Evolutionary conservation across 352 stramenopile genomes (phyloP).

Genomic region (Phytopythium mirpurense): DNA sequence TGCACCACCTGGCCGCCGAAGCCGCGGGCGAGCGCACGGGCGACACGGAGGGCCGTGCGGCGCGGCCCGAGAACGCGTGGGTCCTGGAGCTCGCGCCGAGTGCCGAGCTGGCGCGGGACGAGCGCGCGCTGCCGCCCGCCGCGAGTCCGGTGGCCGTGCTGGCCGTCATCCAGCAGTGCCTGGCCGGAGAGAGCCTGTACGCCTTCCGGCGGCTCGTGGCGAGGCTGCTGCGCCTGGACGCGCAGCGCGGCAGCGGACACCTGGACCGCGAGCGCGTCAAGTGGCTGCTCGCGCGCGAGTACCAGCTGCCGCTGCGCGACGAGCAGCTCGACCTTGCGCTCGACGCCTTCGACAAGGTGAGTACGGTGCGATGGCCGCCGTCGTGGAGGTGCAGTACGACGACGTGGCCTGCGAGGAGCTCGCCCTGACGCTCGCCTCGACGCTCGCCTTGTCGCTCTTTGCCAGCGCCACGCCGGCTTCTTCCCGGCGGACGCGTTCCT

Average conservation of each 20-base stretch:
- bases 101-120: conserved; percentile 33
- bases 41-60: conserved; percentile 55
- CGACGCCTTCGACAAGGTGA: conserved; percentile 60
- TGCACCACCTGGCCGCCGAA: conserved; percentile 66
- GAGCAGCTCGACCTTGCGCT: conserved; percentile 76
- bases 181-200: conserved; percentile 55
- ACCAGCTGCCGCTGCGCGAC: conserved; percentile 51
- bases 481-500: conserved; percentile 47
- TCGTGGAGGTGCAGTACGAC: no score
- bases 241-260: conserved; percentile 35
- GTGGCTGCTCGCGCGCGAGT: conserved; percentile 46
- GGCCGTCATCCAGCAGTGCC: conserved; percentile 45
- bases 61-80: conserved; percentile 57
- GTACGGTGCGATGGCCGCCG: no score
- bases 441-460: background rate
- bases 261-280: conserved; percentile 65
- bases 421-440: no score
- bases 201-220: conserved; percentile 48
- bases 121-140: conserved; percentile 36
- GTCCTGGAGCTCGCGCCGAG: conserved; percentile 47
- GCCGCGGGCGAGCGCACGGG: conserved; percentile 45
- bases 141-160: conserved; percentile 34
- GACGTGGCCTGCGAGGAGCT: no score
- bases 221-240: conserved; percentile 33
- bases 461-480: conserved; percentile 44